Base-by-base conservation (phyloP, 805 yeast genomes). In the Spathaspora boniae region DNA sequence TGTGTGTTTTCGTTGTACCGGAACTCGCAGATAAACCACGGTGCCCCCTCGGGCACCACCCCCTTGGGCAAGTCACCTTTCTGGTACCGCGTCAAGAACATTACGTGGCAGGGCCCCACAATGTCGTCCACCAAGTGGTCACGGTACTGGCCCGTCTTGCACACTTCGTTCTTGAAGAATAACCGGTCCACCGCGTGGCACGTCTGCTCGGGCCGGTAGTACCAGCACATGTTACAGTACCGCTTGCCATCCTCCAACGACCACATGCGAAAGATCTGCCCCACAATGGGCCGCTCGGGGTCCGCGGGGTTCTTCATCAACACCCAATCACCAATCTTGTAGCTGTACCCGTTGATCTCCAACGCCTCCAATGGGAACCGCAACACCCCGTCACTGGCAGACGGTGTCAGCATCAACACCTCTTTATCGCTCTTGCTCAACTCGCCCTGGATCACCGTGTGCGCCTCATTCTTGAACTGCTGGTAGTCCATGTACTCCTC, bases 171-270 rank as follows among this genome's bases (percentile, higher is more conserved):
- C 47, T 82, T 87, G 62, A 85, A 86, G 58, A 93, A 93, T 37
- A 88, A 63, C 52, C 96, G 72, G 61, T 93, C 98, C 29, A 73
- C 82, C 48, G 94, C 76, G 60, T 93, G 98, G 29, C 93, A 95
- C 0, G 98, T 93, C 70, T 94, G 97, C 58, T 93, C 98, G 1
- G 98, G 96, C 48, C 98, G 78, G 53, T 86, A 83, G 61, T 91
- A 93, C 98, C 98, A 93, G 67, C 98, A 93, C 26, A 86, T 95
- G 56, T 93, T 91, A 53, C 89, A 75, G 79, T 89, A 89, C 42
- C 82, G 76, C 50, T 81, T 80, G 7, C 78, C 76, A 37, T 89
- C 94, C 45, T 88, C 94, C n/a, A 78, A 72, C 41, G 81, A 78
- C 98, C 98, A 93, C 42, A 93, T 75, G 51, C 96, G 75, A 65